These are phyloP conservation scores for Tetraselmis chui DNA, from an alignment of 139 green algal genomes.

Conservation along the genomic window DNA sequence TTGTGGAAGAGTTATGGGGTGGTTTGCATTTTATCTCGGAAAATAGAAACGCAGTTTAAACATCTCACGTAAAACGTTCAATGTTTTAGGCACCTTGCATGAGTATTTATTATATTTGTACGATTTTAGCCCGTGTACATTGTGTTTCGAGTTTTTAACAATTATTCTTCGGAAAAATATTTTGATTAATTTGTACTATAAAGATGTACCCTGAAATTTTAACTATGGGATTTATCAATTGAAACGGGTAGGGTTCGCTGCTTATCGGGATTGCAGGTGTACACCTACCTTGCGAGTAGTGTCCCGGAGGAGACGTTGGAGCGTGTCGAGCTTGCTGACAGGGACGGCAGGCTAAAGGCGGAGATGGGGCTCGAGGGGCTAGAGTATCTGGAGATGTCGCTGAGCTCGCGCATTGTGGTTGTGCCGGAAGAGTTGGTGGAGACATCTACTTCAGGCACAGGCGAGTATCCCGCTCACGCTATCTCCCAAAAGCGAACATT, in stretches of 20 bases:
- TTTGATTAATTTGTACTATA: neutral
- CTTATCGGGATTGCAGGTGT: neutral
- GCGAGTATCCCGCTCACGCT: no score
- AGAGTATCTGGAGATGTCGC: neutral
- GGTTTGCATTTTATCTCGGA: no score
- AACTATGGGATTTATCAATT: neutral
- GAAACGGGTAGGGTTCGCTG: neutral
- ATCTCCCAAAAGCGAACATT: no score
- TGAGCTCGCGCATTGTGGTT: neutral
- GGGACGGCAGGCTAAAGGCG: neutral
- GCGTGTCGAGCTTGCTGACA: neutral
- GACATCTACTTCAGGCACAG: no score
- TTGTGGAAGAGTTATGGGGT: no score
- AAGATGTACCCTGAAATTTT: neutral
- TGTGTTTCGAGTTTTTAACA: neutral
- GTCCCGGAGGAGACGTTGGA: neutral
- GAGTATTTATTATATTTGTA: neutral
- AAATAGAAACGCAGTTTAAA: no score
- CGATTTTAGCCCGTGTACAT: neutral
- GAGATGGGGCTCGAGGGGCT: neutral
- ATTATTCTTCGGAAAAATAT: neutral
- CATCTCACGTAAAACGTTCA: no score
- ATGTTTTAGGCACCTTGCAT: neutral
- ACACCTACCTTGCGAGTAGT: neutral
- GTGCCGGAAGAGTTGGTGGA: no score